Percentiles rank a stretch among this genome's conserved stretches.
Conservation (phyloP, 257 asterid species). For the Rehmannia glutinosa region DNA sequence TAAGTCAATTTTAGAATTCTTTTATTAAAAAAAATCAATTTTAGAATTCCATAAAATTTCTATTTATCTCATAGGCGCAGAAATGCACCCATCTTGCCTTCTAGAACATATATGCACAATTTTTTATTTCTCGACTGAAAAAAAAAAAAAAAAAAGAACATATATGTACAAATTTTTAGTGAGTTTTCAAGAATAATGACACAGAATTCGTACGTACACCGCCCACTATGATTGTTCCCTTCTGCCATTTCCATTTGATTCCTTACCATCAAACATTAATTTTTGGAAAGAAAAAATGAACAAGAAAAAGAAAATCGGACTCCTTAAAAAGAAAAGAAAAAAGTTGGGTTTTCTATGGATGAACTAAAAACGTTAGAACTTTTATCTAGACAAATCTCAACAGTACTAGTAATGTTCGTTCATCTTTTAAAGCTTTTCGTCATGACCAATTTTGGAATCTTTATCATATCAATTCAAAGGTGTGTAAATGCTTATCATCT, state of each 20-base stretch:
- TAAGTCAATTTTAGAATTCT: too few species aligned
- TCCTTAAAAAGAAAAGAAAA: neutral
- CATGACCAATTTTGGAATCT: conserved; percentile 25
- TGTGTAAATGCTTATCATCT: conserved; percentile 8
- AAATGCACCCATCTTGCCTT: too few species aligned
- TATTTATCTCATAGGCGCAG: too few species aligned
- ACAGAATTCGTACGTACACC: too few species aligned
- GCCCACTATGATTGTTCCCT: neutral
- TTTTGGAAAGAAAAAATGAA: neutral
- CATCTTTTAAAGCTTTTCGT: conserved; percentile 26
- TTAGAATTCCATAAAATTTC: too few species aligned
- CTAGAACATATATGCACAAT: too few species aligned
- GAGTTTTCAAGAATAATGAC: too few species aligned
- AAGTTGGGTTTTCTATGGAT: neutral
- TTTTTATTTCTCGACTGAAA: too few species aligned
- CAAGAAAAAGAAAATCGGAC: neutral
- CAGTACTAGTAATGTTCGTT: conserved; percentile 16
- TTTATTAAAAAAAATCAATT: too few species aligned
- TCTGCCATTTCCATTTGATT: neutral
- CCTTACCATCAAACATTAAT: neutral
- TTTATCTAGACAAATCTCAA: conserved; percentile 29
- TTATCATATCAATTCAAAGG: conserved; percentile 15
- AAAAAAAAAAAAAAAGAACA: too few species aligned
- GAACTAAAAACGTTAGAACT: neutral
- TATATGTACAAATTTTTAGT: too few species aligned